Base-by-base conservation (phyloP, 495 filamentous ascomycete genomes). In the Xylaria bambusicola region DNA sequence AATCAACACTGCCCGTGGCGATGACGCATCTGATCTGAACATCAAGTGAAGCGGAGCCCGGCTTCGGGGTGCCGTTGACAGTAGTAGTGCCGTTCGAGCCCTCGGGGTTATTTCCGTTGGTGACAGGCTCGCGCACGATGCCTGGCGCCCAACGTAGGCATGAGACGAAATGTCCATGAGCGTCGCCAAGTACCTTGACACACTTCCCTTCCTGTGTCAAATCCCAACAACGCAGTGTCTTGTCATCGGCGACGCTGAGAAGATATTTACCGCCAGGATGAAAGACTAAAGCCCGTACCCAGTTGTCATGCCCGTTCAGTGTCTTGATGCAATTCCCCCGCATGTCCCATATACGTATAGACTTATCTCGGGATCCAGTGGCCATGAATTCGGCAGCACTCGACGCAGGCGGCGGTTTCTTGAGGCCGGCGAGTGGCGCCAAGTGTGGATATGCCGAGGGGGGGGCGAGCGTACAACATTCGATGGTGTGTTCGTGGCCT, bases 241-340 rank as follows among this genome's bases (percentile, higher is more conserved):
- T 96, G 71, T 98, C 94, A 66, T 98, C 94, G 23, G 87, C 78
- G 3, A 88, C 89, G 31, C 86, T 91, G 17, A 98, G 73, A 1
- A 98, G 80, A 63, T 94, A 98, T 72, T 96, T 96, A 0, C 94
- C 94, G 2, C 91, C 92, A 0, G 94, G 94, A 63, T 98, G 94
- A 71, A 96, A 98, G 17, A 91, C 86, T 12, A 98, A 67, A 2
- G 80, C 89, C 9, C 92, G 85, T 1, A 98, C 88, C 94, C 94
- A 98, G 69, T 97, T 98, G 71, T 98, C 94, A 66, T 98, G 94
- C 2, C 94, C 94, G 1, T 87, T 73, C 7, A 98, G 79, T 1
- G 90, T 95, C 72, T 92, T 97, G 64, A 98, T 86, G 48, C 90
- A 79, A 12, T 88, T 90, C 9, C 94, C 94, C 48, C 92, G 82